Base-by-base conservation (phyloP, 768 basidiomycete species). In the Suillus cothurnatus region DNA sequence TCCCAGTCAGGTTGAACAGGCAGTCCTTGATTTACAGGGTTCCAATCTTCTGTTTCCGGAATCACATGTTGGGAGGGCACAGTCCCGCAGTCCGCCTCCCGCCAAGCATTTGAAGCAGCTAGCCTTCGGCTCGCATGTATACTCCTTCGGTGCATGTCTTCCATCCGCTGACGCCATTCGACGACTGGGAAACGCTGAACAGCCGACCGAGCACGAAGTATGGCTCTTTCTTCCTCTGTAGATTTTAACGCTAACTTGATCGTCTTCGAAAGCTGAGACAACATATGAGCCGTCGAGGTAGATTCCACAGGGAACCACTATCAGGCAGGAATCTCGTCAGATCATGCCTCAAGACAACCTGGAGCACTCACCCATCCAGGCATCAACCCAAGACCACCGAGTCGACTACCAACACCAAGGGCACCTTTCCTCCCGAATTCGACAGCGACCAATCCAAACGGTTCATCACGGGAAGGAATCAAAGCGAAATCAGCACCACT, bases 281-380 rank as follows among this genome's bases (percentile, higher is more conserved):
- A 81, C 94, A 97, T 93, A 80, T 97, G 95, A 43, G 88, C 90
- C 6, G 94, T 95, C 32, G 95, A 90, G 67, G 82, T 94, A 0
- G 94, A 97, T 79, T 97, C 95, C 47, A 97, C 95, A 58, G 95
- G 95, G 84, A 95, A 97, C 95, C 95, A 97, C 94, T 95, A 36
- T 21, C 39, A 63, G 39, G 7, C 39, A 63, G 39, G 7, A 66
- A 43, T 39, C 8, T 66, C 23, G 7, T 62, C 19, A 50, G 61
- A 60, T 31, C 6, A 19, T 28, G 57, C 17, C 28, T 52, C 19
- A 69, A 43, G 14, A 43, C 1, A 5, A 43, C 21, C 4, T 6
- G 2, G 50, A 66, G 23, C 1, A 84, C 90, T 72, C 74, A 95
- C 94, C 95, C 95, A 97, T 80, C 95, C 95, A 74, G 95, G 95